Evolutionary conservation across 148 eudicot species (phyloP), one percentile per base, ranked within the genome.

Genomic region (Bassia scoparia): DNA sequence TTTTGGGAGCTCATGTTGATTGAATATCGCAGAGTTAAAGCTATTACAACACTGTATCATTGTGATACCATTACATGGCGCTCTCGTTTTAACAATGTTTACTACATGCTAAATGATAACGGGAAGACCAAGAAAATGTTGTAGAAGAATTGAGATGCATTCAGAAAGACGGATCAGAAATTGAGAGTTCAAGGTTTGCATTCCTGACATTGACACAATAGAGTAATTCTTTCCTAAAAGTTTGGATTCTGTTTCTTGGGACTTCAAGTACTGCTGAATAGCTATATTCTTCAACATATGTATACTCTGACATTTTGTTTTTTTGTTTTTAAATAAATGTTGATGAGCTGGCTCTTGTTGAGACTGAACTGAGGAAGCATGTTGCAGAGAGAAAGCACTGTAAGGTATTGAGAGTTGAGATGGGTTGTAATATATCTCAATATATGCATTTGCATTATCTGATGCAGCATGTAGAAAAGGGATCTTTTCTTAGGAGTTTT

Each of bases 381-480:
- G 78, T 80, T 92, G 99, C 88, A 87, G 99, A 86, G 87, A 85
- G 23, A 86, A 90, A 72, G 99, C 92, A 70, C 70, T 80, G 74
- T n/a, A 83, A 87, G 99, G 99, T 92, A 83, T n/a, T n/a, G n/a
- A n/a, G n/a, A n/a, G 66, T 54, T 20, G 55, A 48, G 73, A 49
- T 61, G n/a, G 34, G 34, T n/a, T 33, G 8, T 2, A 46, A 41
- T 41, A 8, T 23, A 4, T 67, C 34, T 38, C 44, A 71, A 23
- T 24, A 12, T 33, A 55, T 23, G 43, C 44, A 0, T 58, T 31
- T 67, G 62, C 31, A 17, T 64, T 62, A 44, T 31, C 34, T 7
- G 33, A 77, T 70, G 53, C 48, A 37, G 14, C 41, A 15, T 62
- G 16, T 63, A 59, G 7, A 13, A 24, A 38, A 26, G 17, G 60